Evolutionary conservation across 345 rosid species (phyloP), one percentile per base, ranked within the genome.

Genomic region (Crucihimalaya himalaica): DNA sequence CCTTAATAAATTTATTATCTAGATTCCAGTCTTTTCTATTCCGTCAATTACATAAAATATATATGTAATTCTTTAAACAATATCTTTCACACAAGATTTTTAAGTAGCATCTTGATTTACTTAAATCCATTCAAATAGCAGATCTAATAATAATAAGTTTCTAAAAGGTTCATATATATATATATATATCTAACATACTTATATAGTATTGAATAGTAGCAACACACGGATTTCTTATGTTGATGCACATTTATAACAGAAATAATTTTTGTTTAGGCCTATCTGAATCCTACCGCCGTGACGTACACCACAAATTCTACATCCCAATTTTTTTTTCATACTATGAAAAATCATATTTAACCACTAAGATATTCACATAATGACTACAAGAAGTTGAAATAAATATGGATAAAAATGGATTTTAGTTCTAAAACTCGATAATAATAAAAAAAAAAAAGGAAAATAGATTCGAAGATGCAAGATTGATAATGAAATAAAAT

Each of bases 381-480:
- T n/a, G n/a, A n/a, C n/a, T n/a, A n/a, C n/a, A n/a, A n/a, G n/a
- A n/a, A n/a, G n/a, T n/a, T n/a, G n/a, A n/a, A n/a, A n/a, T n/a
- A n/a, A n/a, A n/a, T n/a, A n/a, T n/a, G n/a, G n/a, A n/a, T n/a
- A n/a, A n/a, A n/a, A n/a, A n/a, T n/a, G n/a, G n/a, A n/a, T n/a
- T n/a, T 15, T 51, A 23, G 34, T 19, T 7, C 23, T 4, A 23
- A n/a, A 74, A 56, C 34, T 5, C 32, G 52, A 25, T 57, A n/a
- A n/a, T 19, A 25, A 35, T 25, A 42, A 23, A 15, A 7, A 25
- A 20, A 4, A 3, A 45, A 63, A 45, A 2, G 12, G 23, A 55
- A 74, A 60, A 61, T 5, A 47, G 71, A 70, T 76, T 63, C 71
- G 66, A 70, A 70, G 80, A 76, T 76, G 70, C 60, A 76, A 64